Conservation (phyloP, 257 asterid species). For the Ophiorrhiza pumila region DNA sequence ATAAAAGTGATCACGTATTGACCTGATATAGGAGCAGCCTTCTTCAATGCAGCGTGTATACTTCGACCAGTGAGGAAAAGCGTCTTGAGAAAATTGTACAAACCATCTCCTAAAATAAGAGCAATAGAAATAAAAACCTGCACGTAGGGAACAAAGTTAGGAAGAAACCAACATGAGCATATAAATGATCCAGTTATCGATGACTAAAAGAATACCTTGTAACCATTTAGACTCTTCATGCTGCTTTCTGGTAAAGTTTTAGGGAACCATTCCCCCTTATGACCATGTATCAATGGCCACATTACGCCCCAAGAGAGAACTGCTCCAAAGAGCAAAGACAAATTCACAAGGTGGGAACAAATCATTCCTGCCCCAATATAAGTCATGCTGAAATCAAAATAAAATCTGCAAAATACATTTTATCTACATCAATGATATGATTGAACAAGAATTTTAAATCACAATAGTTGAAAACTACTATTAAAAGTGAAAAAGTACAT, state of each 20-base stretch:
- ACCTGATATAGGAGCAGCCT: constrained; percentile 41
- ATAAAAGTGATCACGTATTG: too few species aligned
- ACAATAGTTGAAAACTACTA: background rate
- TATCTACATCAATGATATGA: constrained; percentile 15
- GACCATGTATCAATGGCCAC: constrained; percentile 45
- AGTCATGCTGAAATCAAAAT: constrained; percentile 52
- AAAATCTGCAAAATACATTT: constrained; percentile 44
- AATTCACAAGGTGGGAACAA: constrained; percentile 52
- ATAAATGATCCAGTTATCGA: background rate
- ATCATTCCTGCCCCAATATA: constrained; percentile 58
- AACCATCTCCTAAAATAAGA: constrained; percentile 83
- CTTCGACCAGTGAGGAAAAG: constrained; percentile 45
- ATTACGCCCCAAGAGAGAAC: constrained; percentile 52
- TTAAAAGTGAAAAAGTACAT: background rate
- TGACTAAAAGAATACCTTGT: constrained; percentile 31
- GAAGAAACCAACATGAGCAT: background rate
- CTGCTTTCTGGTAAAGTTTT: constrained; percentile 33
- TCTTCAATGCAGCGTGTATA: constrained; percentile 45
- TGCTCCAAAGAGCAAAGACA: constrained; percentile 51
- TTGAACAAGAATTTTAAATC: background rate
- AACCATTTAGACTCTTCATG: constrained; percentile 51
- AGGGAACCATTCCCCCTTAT: constrained; percentile 48
- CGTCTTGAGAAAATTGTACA: constrained; percentile 73
- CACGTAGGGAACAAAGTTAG: background rate
- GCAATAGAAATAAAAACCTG: constrained; percentile 86